phyloP scores from a whole-genome alignment of 257 asterid species.

The Penstemon barbatus region DNA sequence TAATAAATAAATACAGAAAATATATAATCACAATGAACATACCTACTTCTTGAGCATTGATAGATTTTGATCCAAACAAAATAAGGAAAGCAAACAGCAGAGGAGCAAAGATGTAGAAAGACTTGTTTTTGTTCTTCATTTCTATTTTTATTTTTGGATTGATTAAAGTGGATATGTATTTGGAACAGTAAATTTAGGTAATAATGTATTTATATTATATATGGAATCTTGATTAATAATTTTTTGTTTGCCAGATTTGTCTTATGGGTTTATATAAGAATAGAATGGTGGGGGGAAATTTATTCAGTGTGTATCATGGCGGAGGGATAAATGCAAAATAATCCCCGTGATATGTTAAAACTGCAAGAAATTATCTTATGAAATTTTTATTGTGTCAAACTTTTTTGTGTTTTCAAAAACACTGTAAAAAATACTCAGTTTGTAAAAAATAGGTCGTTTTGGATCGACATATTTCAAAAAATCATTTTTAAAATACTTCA shows the following conservation, averaged over 20 bases:
- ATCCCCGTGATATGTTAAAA: too few species aligned
- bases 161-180: background rate
- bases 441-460: too few species aligned
- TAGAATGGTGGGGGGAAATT: background rate
- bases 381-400: too few species aligned
- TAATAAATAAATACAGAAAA: background rate
- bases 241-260: background rate
- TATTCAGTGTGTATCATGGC: background rate
- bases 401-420: too few species aligned
- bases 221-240: background rate
- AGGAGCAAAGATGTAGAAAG: slow-evolving; percentile 14
- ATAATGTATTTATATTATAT: background rate
- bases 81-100: slow-evolving; percentile 34
- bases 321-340: background rate
- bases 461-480: too few species aligned
- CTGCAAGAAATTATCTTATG: too few species aligned
- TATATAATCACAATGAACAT: background rate
- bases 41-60: slow-evolving; percentile 55
- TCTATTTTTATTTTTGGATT: background rate
- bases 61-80: slow-evolving; percentile 33
- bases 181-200: background rate
- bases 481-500: too few species aligned
- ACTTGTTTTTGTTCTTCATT: slow-evolving; percentile 29
- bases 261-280: background rate
- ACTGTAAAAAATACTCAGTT: too few species aligned